Evolutionary conservation across 805 yeast species (phyloP).

Genomic region (Candida vartiovaarae): DNA sequence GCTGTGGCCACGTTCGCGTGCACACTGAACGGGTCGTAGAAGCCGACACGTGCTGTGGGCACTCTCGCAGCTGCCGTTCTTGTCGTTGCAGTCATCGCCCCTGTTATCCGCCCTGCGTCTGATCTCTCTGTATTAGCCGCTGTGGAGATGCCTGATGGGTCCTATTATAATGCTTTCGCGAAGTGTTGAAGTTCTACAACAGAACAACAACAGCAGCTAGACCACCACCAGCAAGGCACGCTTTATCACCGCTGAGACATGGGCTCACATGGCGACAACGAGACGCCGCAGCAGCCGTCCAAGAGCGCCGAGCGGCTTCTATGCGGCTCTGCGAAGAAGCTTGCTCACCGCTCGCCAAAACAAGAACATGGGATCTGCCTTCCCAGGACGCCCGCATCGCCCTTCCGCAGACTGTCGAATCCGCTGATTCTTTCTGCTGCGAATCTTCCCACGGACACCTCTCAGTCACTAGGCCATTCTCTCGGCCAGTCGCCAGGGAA

Average conservation of each 20-base stretch:
- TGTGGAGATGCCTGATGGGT: no score
- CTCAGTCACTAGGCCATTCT: neutral
- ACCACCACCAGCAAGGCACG: no score
- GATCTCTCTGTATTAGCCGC: no score
- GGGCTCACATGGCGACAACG: neutral
- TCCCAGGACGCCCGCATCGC: constrained; percentile 14
- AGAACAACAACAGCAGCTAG: no score
- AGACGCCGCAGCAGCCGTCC: neutral
- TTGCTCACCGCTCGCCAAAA: constrained; percentile 12
- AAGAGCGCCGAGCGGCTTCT: neutral
- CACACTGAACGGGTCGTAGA: constrained; percentile 69
- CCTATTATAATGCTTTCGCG: no score
- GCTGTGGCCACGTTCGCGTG: constrained; percentile 38
- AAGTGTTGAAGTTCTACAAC: no score
- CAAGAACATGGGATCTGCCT: constrained; percentile 19
- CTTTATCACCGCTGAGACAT: neutral
- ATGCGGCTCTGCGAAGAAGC: neutral
- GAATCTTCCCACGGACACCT: neutral
- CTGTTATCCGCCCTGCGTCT: neutral
- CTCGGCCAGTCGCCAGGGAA: neutral
- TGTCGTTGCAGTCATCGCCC: neutral
- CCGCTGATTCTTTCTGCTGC: constrained; percentile 4
- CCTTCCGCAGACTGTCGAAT: constrained; percentile 19
- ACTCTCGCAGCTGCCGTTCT: neutral
- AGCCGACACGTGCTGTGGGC: constrained; percentile 35